Conservation (phyloP, 768 basidiomycete species). For the Fomitopsis serialis region DNA sequence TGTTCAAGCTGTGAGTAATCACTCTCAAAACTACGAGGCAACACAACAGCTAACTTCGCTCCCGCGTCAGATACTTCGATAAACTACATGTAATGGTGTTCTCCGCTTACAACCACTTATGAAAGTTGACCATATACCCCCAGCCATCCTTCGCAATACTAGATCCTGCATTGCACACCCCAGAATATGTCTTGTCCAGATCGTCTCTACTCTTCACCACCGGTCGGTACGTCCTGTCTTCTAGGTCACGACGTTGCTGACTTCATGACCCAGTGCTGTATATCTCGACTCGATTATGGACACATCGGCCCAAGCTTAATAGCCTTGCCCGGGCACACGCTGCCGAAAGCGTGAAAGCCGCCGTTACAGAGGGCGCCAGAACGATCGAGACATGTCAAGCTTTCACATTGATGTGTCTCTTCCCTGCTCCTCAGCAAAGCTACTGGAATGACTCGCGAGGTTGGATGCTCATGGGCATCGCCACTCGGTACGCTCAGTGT, state of each 20-base stretch:
- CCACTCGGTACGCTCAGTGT: conserved; percentile 44
- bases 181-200: conserved; percentile 40
- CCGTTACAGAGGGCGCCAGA: conserved; percentile 44
- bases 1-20: neutral
- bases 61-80: neutral
- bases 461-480: conserved; percentile 64
- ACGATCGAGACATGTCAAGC: conserved; percentile 70
- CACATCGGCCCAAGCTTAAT: conserved; percentile 43
- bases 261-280: conserved; percentile 43
- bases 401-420: conserved; percentile 55
- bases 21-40: neutral
- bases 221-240: conserved; percentile 29
- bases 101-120: too few relatives aligned
- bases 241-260: too few relatives aligned
- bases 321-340: conserved; percentile 49
- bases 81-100: too few relatives aligned
- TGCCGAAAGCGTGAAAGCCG: conserved; percentile 44
- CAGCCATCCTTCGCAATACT: conserved; percentile 23
- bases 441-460: conserved; percentile 66
- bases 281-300: conserved; percentile 55
- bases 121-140: neutral
- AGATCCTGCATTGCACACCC: conserved; percentile 44
- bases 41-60: neutral
- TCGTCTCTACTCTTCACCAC: conserved; percentile 49
- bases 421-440: conserved; percentile 50